Evolutionary conservation across 2,329 filamentous ascomycete genomes (phyloP), one percentile per base, ranked within the genome.

Genomic region (Fragosphaeria purpurea): DNA sequence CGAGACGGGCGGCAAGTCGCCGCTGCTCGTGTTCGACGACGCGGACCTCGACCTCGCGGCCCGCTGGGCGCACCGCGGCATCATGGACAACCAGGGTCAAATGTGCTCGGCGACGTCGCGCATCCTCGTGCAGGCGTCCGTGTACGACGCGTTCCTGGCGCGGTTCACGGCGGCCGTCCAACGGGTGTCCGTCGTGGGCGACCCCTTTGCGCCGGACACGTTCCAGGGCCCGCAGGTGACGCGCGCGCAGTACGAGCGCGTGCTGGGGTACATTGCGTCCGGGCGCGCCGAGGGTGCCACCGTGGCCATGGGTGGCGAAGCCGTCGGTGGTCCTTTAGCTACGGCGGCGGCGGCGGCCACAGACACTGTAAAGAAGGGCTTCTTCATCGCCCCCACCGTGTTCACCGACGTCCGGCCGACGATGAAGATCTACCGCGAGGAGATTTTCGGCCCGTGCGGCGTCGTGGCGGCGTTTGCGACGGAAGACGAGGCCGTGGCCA

Each of bases 151-250:
- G 46, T 87, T 86, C 60, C 64, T 86, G 51, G 66, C 71, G 39
- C 67, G 68, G n/a, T 85, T 86, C 68, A 82, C 77, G 58, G 68
- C 75, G 32, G 68, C 78, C 53, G 73, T 83, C 37, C 67, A 74
- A 50, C 68, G 73, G 49, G 71, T 78, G 40, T 80, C 75, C 48
- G 73, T 81, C 30, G 71, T 86, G 13, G 83, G 83, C 51, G 78
- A 86, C 59, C 83, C 81, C 0, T 86, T 85, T 62, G 72, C 73
- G n/a, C 74, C 82, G 58, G 68, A 69, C 32, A 85, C 82, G 1
- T 84, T 80, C 70, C 83, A 86, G 63, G 83, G 83, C 0, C 83
- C 83, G 0, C 82, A 85, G 64, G 79, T 85, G 51, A 82, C 80
- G 11, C 82, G 80, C 63, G 65, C 73, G 10, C 83, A 86, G 62